A percentile compares a stretch with the other conserved stretches of the same genome.
phyloP scores from a whole-genome alignment of 768 basidiomycete genomes.

The Leccinum broughii region DNA sequence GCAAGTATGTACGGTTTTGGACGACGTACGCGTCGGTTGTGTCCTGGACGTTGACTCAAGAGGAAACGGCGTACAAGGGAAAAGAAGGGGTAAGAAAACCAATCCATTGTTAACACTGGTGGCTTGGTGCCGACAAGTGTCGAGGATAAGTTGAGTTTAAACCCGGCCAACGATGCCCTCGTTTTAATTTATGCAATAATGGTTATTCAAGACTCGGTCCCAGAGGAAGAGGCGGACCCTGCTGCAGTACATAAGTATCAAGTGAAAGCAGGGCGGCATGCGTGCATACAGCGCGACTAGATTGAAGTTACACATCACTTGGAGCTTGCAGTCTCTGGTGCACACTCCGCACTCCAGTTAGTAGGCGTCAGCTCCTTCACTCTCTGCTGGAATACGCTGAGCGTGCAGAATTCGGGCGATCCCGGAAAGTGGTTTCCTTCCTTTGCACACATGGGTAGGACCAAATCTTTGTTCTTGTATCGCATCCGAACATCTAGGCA shows the following conservation, averaged over 20 bases:
- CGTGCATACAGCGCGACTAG: background rate
- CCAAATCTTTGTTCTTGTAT: slow-evolving; percentile 67
- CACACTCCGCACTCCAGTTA: slow-evolving; percentile 69
- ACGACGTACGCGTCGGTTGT: slow-evolving; percentile 87
- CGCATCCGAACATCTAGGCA: slow-evolving; percentile 67
- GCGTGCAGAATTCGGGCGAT: slow-evolving; percentile 71
- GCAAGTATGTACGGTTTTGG: background rate
- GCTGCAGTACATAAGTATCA: background rate
- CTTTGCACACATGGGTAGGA: slow-evolving; percentile 63
- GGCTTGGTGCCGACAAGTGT: background rate
- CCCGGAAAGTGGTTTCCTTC: slow-evolving; percentile 68
- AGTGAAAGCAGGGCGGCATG: background rate
- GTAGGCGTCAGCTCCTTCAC: slow-evolving; percentile 64
- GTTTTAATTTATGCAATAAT: background rate
- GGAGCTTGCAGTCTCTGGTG: slow-evolving; percentile 18
- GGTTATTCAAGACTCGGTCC: slow-evolving; percentile 3
- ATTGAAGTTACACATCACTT: slow-evolving; percentile 5
- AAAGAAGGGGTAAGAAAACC: background rate
- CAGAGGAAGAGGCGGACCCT: slow-evolving; percentile 8
- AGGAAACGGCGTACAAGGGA: slow-evolving; percentile 7
- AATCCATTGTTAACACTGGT: background rate
- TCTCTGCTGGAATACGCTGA: slow-evolving; percentile 60
- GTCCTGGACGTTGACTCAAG: slow-evolving; percentile 51
- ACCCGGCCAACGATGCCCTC: background rate
- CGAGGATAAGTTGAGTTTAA: background rate